Conservation (phyloP, 2,329 filamentous ascomycete species). For the Xylariaceae sp. region DNA sequence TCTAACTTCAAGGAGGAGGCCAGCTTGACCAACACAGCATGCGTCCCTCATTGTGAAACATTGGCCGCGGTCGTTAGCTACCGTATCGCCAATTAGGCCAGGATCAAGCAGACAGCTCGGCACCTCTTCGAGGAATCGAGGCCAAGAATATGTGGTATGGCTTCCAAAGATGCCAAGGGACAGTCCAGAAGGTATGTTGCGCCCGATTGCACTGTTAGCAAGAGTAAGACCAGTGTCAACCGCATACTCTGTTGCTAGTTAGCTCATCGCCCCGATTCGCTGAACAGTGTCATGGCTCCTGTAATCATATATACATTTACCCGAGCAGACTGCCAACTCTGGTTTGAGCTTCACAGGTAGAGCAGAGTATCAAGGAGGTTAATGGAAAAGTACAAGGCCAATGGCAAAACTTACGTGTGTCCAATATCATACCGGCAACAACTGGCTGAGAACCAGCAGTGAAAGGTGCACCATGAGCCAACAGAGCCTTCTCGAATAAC, state of each 20-base stretch:
- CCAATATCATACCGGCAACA: slow-evolving; percentile 68
- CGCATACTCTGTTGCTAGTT: slow-evolving; percentile 50
- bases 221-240: slow-evolving; percentile 55
- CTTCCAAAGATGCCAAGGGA: slow-evolving; percentile 71
- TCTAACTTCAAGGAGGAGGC: slow-evolving; percentile 69
- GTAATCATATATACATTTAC: no score
- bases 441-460: slow-evolving; percentile 49
- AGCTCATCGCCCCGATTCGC: background rate
- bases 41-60: slow-evolving; percentile 44
- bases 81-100: slow-evolving; percentile 34
- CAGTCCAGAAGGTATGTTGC: slow-evolving; percentile 50
- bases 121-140: slow-evolving; percentile 67
- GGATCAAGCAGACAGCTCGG: slow-evolving; percentile 44
- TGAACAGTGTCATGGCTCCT: no score
- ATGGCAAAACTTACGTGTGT: slow-evolving; percentile 42
- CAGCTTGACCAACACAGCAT: slow-evolving; percentile 58
- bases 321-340: no score
- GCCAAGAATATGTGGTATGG: slow-evolving; percentile 68
- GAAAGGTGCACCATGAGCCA: slow-evolving; percentile 38
- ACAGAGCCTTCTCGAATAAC: slow-evolving; percentile 43
- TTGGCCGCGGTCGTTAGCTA: slow-evolving; percentile 42
- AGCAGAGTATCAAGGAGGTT: no score
- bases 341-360: no score
- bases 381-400: background rate
- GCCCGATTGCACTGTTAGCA: slow-evolving; percentile 64